A percentile compares a stretch with the other conserved stretches of the same genome.
Conservation (phyloP, 225 moss, liverwort and hornwort species). For the Asterella californica region DNA sequence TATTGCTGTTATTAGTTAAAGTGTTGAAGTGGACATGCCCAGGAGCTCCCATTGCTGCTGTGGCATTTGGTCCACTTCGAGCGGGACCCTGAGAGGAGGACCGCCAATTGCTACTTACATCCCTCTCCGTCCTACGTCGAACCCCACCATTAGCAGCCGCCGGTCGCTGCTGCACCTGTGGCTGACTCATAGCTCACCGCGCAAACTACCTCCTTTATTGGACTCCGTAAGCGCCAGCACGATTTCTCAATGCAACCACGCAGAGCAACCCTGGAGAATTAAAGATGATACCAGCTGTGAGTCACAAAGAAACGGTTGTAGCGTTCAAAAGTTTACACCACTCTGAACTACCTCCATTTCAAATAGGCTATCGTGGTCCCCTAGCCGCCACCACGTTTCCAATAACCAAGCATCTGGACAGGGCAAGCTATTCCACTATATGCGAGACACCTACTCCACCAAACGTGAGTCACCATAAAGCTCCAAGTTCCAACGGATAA, state of each 20-base stretch:
- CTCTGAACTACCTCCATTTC: background rate
- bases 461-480: background rate
- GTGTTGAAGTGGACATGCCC: conserved; percentile 24
- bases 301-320: background rate
- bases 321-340: background rate
- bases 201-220: conserved; percentile 16
- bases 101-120: conserved; percentile 44
- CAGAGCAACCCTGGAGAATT: conserved; percentile 24
- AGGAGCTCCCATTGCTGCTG: conserved; percentile 29
- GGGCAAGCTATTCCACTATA: background rate
- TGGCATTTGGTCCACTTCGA: conserved; percentile 26
- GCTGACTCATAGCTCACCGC: conserved; percentile 49
- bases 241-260: conserved; percentile 1
- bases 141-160: conserved; percentile 47
- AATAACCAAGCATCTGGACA: conserved; percentile 1
- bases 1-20: conserved; percentile 19
- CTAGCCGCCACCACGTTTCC: background rate
- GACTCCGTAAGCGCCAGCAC: conserved; percentile 22
- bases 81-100: conserved; percentile 35
- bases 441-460: too few relatives aligned
- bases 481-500: conserved; percentile 1
- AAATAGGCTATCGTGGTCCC: background rate
- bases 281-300: conserved; percentile 1
- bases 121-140: conserved; percentile 46
- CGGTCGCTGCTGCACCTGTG: conserved; percentile 52